Evolutionary conservation across 2,329 filamentous ascomycete genomes (phyloP).

Genomic region (Phialophora chinensis): DNA sequence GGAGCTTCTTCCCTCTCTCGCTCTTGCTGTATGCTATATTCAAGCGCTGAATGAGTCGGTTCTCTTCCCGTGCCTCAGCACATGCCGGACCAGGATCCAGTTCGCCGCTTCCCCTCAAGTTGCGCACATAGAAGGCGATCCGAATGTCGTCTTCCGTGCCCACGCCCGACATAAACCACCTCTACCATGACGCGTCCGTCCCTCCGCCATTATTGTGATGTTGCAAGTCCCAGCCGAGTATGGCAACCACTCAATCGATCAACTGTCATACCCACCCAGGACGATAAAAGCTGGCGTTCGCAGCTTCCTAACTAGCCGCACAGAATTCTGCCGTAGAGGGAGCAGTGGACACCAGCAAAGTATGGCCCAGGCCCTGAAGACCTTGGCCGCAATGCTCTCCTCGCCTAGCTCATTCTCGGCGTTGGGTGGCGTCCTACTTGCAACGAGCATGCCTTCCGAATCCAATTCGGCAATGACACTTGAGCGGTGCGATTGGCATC

Average conservation of each 20-base stretch:
- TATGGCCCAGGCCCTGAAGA: not conserved
- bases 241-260: not conserved
- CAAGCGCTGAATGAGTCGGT: not conserved
- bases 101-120: not conserved
- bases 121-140: not conserved
- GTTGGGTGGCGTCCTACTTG: not conserved
- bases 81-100: not conserved
- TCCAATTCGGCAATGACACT: not conserved
- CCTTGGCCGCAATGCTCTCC: not conserved
- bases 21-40: not conserved
- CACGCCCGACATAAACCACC: not conserved
- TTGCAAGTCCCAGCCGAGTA: not conserved
- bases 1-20: not conserved
- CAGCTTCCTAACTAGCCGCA: not conserved
- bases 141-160: not conserved
- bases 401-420: not conserved
- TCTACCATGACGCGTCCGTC: not conserved
- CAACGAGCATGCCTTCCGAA: not conserved
- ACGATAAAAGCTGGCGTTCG: not conserved
- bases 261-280: not conserved
- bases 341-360: not conserved
- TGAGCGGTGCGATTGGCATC: not conserved
- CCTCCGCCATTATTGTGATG: not conserved
- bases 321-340: not conserved
- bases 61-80: not conserved